These are phyloP conservation scores for Ceratobasidium sp. DNA, from an alignment of 1,284 basidiomycete species.

Conservation along the genomic window DNA sequence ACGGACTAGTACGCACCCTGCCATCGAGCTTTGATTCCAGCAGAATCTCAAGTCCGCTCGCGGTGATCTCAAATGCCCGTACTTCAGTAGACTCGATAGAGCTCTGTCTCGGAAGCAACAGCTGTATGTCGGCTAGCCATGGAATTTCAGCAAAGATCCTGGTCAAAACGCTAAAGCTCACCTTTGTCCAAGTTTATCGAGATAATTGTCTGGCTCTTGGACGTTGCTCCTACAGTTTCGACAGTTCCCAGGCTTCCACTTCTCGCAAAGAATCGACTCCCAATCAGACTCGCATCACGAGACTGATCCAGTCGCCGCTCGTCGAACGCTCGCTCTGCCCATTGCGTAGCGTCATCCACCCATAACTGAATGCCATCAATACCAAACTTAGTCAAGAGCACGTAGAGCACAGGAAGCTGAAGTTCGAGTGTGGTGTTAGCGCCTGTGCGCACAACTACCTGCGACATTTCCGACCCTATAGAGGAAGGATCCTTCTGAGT, in stretches of 20 bases:
- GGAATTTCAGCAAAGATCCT: conserved; percentile 24
- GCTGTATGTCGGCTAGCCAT: conserved; percentile 60
- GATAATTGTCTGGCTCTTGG: conserved; percentile 58
- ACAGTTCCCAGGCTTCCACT: conserved; percentile 54
- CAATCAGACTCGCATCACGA: conserved; percentile 76
- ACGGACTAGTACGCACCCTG: conserved; percentile 64
- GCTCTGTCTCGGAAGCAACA: conserved; percentile 61
- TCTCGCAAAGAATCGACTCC: conserved; percentile 83
- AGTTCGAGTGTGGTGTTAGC: conserved; percentile 61
- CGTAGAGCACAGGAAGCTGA: conserved; percentile 75
- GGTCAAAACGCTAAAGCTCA: conserved; percentile 53
- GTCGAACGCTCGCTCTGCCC: conserved; percentile 63
- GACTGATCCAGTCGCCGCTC: conserved; percentile 53
- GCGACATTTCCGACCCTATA: conserved; percentile 33
- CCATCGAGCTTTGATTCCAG: conserved; percentile 78
- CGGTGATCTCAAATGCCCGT: conserved; percentile 70
- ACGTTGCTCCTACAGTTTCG: conserved; percentile 61
- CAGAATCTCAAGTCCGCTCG: conserved; percentile 73
- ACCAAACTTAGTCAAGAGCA: conserved; percentile 71
- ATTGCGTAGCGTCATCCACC: conserved; percentile 84
- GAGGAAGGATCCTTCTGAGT: conserved; percentile 40
- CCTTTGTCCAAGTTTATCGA: conserved; percentile 69
- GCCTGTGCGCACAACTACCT: conserved; percentile 46
- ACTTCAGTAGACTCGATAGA: conserved; percentile 49
- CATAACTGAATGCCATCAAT: conserved; percentile 87